Evolutionary conservation across 805 yeast species (phyloP), one percentile per base, ranked within the genome.

Genomic region (Debaryomyces maramus): DNA sequence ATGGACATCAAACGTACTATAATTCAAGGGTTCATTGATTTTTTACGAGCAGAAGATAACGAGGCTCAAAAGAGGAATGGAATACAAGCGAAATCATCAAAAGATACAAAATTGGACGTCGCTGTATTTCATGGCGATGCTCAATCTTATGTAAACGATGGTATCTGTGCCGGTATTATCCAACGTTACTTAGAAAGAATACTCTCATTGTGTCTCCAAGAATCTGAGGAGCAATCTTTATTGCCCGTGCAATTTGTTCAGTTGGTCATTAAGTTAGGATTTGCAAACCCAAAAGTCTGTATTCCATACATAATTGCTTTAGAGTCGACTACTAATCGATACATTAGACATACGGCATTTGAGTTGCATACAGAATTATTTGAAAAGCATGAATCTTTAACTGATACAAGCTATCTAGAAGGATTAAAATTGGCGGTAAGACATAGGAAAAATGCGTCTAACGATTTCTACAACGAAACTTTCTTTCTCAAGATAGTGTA

Each of bases 251-350:
- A 70, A 22, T 78, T 81, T 44, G 52, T 87, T 31, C 78, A 73
- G 39, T 57, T 77, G 31, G 76, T 83, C 17, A 72, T 83, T 7
- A 70, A 70, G 20, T 69, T 80, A 39, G 95, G 95, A 0, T 83
- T 78, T 58, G 83, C 85, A 0, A 86, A 84, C 52, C 96, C 96
- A 1, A 74, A 85, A 40, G 51, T 75, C 4, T 78, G 88, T 51
- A 75, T 83, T 5, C 77, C 89, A 0, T 82, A 89, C 0, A 69
- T 86, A 0, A 73, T 87, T 40, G 91, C 91, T 0, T 63, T 88
- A 24, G 81, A 81, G 41, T 69, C 85, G 0, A 78, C 88, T 0
- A 60, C 66, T 1, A 60, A 65, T 13, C 55, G 53, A 3, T 53
- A 59, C 8, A 68, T 85, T 13, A 65, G 73, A 22, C 56, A 55